These are phyloP conservation scores for Wolfiporia cocos DNA, from an alignment of 1,284 basidiomycete species.

Conservation along the genomic window DNA sequence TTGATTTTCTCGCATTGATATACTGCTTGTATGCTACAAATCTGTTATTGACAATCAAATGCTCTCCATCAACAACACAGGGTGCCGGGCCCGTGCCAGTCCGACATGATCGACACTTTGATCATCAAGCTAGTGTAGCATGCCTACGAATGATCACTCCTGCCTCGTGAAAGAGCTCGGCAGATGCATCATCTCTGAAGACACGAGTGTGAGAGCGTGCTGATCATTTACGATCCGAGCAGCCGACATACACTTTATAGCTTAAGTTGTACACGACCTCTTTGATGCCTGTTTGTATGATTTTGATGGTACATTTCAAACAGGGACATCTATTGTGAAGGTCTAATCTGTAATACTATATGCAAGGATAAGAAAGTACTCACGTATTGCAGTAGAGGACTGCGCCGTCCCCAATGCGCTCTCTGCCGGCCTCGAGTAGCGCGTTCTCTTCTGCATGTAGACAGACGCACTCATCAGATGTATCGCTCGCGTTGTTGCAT, in stretches of 20 bases:
- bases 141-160: constrained; percentile 75
- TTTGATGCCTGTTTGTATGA: constrained; percentile 90
- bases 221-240: constrained; percentile 3
- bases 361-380: constrained; percentile 19
- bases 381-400: constrained; percentile 90
- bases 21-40: too few species aligned
- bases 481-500: constrained; percentile 67
- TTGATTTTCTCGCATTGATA: constrained; percentile 32
- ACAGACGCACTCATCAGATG: constrained; percentile 85
- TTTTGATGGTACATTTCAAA: constrained; percentile 93
- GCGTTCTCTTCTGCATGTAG: constrained; percentile 99
- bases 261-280: constrained; percentile 94
- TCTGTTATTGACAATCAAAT: too few species aligned
- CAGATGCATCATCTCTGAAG: constrained; percentile 74
- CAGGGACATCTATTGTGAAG: constrained; percentile 80
- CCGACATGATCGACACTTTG: not conserved
- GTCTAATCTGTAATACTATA: constrained; percentile 3
- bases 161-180: constrained; percentile 70
- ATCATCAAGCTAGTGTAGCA: constrained; percentile 14
- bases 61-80: too few species aligned
- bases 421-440: constrained; percentile 86
- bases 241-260: constrained; percentile 83
- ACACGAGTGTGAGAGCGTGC: constrained; percentile 1
- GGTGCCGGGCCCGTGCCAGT: too few species aligned
- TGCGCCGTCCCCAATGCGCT: constrained; percentile 76